A percentile compares a stretch with the other conserved stretches of the same genome.
phyloP scores from a whole-genome alignment of 768 basidiomycete species.

The Strobilomyces echinocephalus region DNA sequence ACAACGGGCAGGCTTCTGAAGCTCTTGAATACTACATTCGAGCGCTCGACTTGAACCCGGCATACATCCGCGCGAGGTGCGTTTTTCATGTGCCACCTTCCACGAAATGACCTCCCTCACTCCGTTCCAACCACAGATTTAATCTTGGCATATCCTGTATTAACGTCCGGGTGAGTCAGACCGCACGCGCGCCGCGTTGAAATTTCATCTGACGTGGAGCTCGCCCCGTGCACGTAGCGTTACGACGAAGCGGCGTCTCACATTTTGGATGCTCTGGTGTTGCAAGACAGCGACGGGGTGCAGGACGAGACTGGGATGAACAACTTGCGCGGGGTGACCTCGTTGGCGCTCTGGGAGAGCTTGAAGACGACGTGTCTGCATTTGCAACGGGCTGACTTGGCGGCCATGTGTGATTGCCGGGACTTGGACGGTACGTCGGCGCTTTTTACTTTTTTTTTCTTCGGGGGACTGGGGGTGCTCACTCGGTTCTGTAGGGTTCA shows the following conservation, averaged over 20 bases:
- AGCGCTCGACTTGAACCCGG: slow-evolving; percentile 83
- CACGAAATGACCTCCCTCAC: neutral
- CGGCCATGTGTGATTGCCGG: slow-evolving; percentile 62
- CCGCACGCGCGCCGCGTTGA: neutral
- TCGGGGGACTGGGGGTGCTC: neutral
- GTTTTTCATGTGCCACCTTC: slow-evolving; percentile 7
- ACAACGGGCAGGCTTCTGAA: slow-evolving; percentile 71
- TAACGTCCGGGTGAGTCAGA: slow-evolving; percentile 63
- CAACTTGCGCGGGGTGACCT: slow-evolving; percentile 66
- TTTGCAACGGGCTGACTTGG: slow-evolving; percentile 73
- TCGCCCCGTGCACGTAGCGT: slow-evolving; percentile 40
- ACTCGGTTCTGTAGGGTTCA: slow-evolving; percentile 10
- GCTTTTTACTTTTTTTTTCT: neutral
- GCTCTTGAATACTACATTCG: slow-evolving; percentile 85
- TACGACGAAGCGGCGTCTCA: slow-evolving; percentile 85
- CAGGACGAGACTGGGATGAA: slow-evolving; percentile 39
- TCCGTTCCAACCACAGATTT: slow-evolving; percentile 51
- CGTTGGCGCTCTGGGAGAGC: slow-evolving; percentile 82
- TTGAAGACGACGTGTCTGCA: slow-evolving; percentile 79
- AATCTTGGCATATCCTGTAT: slow-evolving; percentile 92
- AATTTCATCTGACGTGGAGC: neutral
- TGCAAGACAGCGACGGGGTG: slow-evolving; percentile 85
- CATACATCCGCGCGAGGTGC: slow-evolving; percentile 84
- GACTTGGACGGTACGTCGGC: slow-evolving; percentile 58
- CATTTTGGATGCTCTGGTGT: slow-evolving; percentile 80